Evolutionary conservation across 495 filamentous ascomycete species (phyloP).

Genomic region (Pyrenopolyporus hunteri): DNA sequence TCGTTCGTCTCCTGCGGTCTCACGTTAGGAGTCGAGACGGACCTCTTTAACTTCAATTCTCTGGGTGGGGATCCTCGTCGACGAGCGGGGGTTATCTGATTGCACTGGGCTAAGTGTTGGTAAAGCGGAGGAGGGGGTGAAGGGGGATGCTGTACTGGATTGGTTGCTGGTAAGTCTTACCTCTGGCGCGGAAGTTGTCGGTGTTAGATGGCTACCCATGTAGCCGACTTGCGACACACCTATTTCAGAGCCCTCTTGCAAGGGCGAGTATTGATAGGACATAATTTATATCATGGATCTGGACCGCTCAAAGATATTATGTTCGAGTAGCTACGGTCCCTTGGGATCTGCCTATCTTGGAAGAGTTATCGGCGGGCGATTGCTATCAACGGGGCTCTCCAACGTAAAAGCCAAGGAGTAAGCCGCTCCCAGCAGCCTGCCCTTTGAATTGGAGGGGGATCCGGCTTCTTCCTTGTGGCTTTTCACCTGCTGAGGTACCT

Average conservation of each 20-base stretch:
- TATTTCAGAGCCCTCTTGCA: slow-evolving; percentile 53
- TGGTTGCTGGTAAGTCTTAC: slow-evolving; percentile 41
- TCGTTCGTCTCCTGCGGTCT: slow-evolving; percentile 53
- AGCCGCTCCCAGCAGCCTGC: slow-evolving; percentile 19
- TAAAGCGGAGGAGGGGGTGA: slow-evolving; percentile 28
- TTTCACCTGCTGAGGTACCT: slow-evolving; percentile 14
- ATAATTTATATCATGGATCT: slow-evolving; percentile 55
- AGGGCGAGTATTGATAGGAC: slow-evolving; percentile 59
- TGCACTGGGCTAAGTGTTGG: slow-evolving; percentile 45
- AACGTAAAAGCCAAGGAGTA: slow-evolving; percentile 18
- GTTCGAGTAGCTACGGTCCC: slow-evolving; percentile 42
- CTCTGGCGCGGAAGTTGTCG: slow-evolving; percentile 48
- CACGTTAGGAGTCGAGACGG: slow-evolving; percentile 71
- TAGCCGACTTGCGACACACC: slow-evolving; percentile 50
- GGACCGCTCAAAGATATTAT: slow-evolving; percentile 43
- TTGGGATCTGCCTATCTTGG: slow-evolving; percentile 42
- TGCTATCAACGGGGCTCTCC: slow-evolving; percentile 43
- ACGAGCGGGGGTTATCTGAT: slow-evolving; percentile 38
- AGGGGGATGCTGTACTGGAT: slow-evolving; percentile 34
- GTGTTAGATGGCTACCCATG: slow-evolving; percentile 48
- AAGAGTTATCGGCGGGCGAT: slow-evolving; percentile 41
- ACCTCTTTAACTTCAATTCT: slow-evolving; percentile 61
- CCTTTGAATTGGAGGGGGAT: slow-evolving; percentile 15
- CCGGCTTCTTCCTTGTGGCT: slow-evolving; percentile 26
- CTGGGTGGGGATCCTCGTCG: slow-evolving; percentile 48